phyloP scores from a whole-genome alignment of 257 asterid genomes.

The Asclepias syriaca region DNA sequence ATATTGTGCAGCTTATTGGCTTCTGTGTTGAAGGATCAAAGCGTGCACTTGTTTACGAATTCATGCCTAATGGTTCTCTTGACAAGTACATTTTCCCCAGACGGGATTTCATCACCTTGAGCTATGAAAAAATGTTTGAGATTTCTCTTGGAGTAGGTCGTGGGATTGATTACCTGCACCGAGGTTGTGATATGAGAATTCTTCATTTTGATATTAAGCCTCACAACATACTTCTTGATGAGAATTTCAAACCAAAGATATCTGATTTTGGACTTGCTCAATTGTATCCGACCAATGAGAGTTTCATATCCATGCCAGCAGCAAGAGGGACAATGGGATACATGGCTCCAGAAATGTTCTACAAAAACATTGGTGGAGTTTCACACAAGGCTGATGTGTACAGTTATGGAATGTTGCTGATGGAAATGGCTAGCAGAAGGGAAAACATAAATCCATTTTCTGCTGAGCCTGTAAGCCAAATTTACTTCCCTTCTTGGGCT shows the following conservation, averaged over 20 bases:
- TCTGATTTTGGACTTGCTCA: constrained; percentile 37
- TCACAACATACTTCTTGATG: constrained; percentile 40
- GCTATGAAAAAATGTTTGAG: constrained; percentile 30
- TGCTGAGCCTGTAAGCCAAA: constrained; percentile 21
- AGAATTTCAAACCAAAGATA: constrained; percentile 37
- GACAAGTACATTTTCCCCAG: constrained; percentile 25
- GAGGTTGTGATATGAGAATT: constrained; percentile 31
- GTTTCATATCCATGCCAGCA: constrained; percentile 21
- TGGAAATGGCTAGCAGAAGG: constrained; percentile 45
- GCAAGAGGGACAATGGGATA: constrained; percentile 35
- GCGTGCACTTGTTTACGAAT: constrained; percentile 41
- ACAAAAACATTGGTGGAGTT: constrained; percentile 36
- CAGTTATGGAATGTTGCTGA: constrained; percentile 52
- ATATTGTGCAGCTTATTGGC: constrained; percentile 41
- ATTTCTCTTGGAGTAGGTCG: constrained; percentile 40
- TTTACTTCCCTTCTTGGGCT: constrained; percentile 48
- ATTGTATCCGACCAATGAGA: constrained; percentile 24
- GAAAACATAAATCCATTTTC: constrained; percentile 24
- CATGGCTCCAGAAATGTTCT: constrained; percentile 39
- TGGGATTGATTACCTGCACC: constrained; percentile 42
- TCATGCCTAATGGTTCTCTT: constrained; percentile 39
- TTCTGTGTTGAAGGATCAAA: constrained; percentile 37
- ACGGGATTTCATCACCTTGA: constrained; percentile 19
- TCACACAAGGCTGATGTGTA: constrained; percentile 50
- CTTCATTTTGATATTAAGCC: constrained; percentile 44